phyloP scores from a whole-genome alignment of 495 filamentous ascomycete genomes.

The Penicillium egyptiacum region DNA sequence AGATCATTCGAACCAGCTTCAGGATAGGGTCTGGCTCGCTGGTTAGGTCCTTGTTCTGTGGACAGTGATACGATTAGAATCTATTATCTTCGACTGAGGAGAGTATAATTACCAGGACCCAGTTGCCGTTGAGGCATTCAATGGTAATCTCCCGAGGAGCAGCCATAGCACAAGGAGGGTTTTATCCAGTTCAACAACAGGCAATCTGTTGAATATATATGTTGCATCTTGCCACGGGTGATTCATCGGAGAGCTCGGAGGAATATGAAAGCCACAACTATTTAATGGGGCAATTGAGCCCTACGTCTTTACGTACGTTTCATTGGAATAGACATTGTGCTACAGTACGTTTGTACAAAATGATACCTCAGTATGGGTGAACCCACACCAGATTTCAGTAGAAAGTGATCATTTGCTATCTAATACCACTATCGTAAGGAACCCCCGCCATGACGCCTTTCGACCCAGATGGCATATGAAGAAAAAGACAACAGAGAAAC shows the following conservation, averaged over 20 bases:
- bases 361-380: not conserved
- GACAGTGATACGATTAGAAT: not conserved
- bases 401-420: conserved; percentile 40
- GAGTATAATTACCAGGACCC: not conserved
- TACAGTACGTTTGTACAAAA: not conserved
- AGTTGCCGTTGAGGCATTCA: conserved; percentile 1
- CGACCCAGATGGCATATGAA: conserved; percentile 19
- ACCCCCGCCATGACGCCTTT: conserved; percentile 25
- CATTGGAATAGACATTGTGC: not conserved
- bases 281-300: not conserved
- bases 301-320: not conserved
- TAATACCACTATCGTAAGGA: conserved; percentile 30
- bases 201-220: not conserved
- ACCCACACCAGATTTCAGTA: not conserved
- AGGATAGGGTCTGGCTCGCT: conserved; percentile 1
- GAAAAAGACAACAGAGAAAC: conserved; percentile 16
- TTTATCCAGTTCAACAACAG: not conserved
- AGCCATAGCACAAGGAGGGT: not conserved
- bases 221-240: not conserved
- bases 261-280: not conserved
- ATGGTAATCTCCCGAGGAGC: not conserved
- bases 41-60: conserved; percentile 2
- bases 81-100: not conserved
- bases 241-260: not conserved
- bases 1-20: not conserved